phyloP scores from a whole-genome alignment of 148 eudicot species.

The Dysphania ambrosioides region DNA sequence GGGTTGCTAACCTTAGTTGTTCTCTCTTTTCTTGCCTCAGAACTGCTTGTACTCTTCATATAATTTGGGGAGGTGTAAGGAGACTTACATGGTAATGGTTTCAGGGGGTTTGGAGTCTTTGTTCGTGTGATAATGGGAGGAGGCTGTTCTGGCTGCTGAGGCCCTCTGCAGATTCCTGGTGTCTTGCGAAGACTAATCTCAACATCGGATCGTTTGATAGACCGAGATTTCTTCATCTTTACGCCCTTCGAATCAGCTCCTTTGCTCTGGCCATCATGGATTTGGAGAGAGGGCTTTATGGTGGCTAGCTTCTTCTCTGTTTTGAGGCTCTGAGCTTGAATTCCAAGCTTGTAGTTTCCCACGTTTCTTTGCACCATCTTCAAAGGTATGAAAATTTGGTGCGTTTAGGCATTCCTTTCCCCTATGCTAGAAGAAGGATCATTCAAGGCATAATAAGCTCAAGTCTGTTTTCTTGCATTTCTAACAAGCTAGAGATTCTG shows the following conservation, averaged over 20 bases:
- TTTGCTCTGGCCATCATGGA: slow-evolving; percentile 39
- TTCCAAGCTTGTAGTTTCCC: slow-evolving; percentile 43
- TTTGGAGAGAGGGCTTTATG: slow-evolving; percentile 39
- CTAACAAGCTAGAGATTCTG: neutral
- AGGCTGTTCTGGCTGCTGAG: no score
- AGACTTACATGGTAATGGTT: slow-evolving; percentile 22
- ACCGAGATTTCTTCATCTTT: slow-evolving; percentile 69
- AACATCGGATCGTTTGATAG: slow-evolving; percentile 40
- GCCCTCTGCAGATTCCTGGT: slow-evolving; percentile 17
- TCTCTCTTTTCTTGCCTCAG: slow-evolving; percentile 64
- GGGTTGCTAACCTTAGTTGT: slow-evolving; percentile 19
- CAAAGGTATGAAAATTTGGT: neutral
- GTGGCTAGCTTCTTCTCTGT: slow-evolving; percentile 32
- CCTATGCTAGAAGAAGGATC: no score
- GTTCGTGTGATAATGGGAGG: slow-evolving; percentile 26
- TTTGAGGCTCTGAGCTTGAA: slow-evolving; percentile 38
- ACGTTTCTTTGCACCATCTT: slow-evolving; percentile 43
- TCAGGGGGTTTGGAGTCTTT: slow-evolving; percentile 27
- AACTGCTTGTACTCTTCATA: slow-evolving; percentile 85
- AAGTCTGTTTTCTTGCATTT: neutral
- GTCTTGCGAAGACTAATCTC: slow-evolving; percentile 28
- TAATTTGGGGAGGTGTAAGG: slow-evolving; percentile 49
- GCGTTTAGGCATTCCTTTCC: no score
- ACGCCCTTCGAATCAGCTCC: slow-evolving; percentile 46
- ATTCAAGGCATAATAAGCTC: no score